Evolutionary conservation across 2,329 filamentous ascomycete genomes (phyloP).

Genomic region (Calonectria montana): DNA sequence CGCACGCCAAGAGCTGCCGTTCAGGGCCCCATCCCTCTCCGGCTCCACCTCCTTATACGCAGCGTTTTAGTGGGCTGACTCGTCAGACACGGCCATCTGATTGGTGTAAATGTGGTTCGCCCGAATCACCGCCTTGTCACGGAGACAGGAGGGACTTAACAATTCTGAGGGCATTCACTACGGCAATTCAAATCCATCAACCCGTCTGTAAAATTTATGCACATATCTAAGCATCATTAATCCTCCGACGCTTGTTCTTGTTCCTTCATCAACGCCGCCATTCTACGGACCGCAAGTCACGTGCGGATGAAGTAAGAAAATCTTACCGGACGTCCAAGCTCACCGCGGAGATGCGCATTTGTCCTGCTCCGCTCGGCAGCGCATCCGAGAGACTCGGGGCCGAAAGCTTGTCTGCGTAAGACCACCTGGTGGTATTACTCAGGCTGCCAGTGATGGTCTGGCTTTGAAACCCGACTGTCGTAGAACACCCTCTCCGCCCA

Average conservation of each 20-base stretch:
- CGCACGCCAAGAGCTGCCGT: too few species aligned
- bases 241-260: background rate
- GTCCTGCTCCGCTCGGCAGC: background rate
- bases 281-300: background rate
- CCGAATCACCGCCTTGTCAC: background rate
- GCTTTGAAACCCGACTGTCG: background rate
- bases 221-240: background rate
- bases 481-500: background rate
- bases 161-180: background rate
- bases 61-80: too few species aligned
- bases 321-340: background rate
- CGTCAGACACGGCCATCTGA: too few species aligned
- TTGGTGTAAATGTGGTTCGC: too few species aligned
- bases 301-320: background rate
- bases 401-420: background rate
- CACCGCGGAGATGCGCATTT: background rate
- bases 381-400: background rate
- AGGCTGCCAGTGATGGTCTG: background rate
- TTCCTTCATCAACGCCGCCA: background rate
- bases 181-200: background rate
- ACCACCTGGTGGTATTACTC: background rate
- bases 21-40: too few species aligned
- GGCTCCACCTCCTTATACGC: too few species aligned
- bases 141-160: background rate
- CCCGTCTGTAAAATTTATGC: background rate